Conservation (phyloP, 148 eudicot genomes). For the Cornus controversa region DNA sequence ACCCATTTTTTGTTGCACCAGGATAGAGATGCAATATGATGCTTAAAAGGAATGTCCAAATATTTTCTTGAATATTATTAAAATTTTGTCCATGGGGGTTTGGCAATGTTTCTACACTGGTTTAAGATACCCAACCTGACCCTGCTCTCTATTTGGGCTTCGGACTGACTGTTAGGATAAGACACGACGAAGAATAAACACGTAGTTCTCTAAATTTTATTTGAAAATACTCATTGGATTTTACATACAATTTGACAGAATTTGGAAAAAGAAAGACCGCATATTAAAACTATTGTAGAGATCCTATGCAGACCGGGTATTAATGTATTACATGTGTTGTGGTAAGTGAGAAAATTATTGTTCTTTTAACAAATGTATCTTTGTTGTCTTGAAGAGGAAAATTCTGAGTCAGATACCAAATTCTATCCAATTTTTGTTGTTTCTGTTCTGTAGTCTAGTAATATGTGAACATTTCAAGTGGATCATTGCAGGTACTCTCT, state of each 20-base stretch:
- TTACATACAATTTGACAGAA: neutral
- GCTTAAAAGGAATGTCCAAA: too few relatives aligned
- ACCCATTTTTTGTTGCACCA: too few relatives aligned
- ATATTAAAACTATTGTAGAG: neutral
- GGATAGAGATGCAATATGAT: too few relatives aligned
- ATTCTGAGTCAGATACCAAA: neutral
- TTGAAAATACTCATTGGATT: too few relatives aligned
- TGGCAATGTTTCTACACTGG: too few relatives aligned
- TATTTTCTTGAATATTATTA: too few relatives aligned
- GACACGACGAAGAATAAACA: too few relatives aligned
- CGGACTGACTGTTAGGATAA: too few relatives aligned
- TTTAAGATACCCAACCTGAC: too few relatives aligned
- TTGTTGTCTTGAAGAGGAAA: neutral
- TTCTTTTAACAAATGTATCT: neutral
- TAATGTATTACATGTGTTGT: neutral
- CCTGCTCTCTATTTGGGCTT: too few relatives aligned
- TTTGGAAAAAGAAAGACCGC: neutral
- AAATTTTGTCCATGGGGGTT: too few relatives aligned
- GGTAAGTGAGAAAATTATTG: neutral
- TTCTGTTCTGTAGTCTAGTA: neutral
- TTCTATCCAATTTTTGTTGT: neutral
- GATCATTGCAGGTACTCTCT: slow-evolving; percentile 67
- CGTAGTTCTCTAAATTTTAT: too few relatives aligned
- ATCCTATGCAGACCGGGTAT: neutral
- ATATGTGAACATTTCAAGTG: slow-evolving; percentile 20